A percentile compares a stretch with the other conserved stretches of the same genome.
Evolutionary conservation across 2,329 filamentous ascomycete species (phyloP).

Genomic region (Colletotrichum sp.): DNA sequence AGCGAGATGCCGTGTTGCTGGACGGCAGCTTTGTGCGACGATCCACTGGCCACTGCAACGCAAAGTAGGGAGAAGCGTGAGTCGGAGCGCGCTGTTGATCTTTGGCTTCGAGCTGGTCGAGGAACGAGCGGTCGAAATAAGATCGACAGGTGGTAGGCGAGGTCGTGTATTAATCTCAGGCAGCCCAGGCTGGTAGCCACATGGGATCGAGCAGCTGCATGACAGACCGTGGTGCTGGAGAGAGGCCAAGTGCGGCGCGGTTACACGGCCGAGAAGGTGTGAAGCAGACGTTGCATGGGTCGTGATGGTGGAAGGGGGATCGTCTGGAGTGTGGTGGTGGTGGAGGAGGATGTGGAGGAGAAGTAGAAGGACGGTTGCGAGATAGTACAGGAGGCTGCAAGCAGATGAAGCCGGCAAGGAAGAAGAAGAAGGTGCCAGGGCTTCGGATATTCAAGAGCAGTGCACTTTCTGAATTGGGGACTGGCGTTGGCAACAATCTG

Average conservation of each 20-base stretch:
- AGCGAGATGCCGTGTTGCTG: not conserved
- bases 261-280: constrained; percentile 9
- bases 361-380: not conserved
- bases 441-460: not conserved
- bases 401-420: not conserved
- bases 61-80: not conserved
- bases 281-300: constrained; percentile 6
- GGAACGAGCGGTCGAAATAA: not conserved
- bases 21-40: constrained; percentile 2
- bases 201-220: constrained; percentile 1
- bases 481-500: not conserved
- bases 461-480: not conserved
- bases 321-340: not conserved
- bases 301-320: not conserved
- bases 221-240: not conserved
- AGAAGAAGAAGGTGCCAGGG: not conserved
- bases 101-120: not conserved
- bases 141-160: not conserved
- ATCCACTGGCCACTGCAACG: not conserved
- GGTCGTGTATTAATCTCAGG: constrained; percentile 14
- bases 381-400: not conserved
- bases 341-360: not conserved
- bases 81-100: not conserved
- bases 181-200: constrained; percentile 9
- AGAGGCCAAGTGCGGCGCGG: not conserved